phyloP scores from a whole-genome alignment of 169 alveolate species.

The Cryptosporidium ubiquitum region DNA sequence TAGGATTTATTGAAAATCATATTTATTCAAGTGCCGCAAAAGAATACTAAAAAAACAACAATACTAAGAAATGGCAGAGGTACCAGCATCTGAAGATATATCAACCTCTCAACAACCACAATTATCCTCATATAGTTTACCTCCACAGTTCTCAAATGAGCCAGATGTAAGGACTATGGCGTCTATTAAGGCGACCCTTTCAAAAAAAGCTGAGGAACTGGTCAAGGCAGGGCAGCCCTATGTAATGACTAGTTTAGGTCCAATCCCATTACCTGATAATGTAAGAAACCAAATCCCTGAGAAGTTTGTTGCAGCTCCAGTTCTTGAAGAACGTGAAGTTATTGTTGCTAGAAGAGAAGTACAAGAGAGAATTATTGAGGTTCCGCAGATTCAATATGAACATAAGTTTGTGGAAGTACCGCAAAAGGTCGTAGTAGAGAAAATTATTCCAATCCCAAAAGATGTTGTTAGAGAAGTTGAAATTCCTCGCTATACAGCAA shows the following conservation, averaged over 20 bases:
- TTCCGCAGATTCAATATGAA: constrained; percentile 87
- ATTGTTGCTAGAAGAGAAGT: constrained; percentile 86
- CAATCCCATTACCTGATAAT: constrained; percentile 86
- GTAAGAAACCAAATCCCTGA: constrained; percentile 85
- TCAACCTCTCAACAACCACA: constrained; percentile 37
- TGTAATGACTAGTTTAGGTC: constrained; percentile 88
- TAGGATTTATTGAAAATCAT: neutral
- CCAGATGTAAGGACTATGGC: constrained; percentile 75
- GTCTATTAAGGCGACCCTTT: constrained; percentile 72
- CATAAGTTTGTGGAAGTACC: constrained; percentile 85
- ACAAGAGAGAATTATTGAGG: constrained; percentile 85
- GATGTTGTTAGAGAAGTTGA: constrained; percentile 85
- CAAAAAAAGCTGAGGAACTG: constrained; percentile 71
- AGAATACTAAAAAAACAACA: neutral
- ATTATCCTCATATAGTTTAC: constrained; percentile 35
- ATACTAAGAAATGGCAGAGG: constrained; percentile 11
- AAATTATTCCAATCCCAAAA: constrained; percentile 82
- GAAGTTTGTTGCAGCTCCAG: constrained; percentile 87
- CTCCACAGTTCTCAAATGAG: constrained; percentile 71
- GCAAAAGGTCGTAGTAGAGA: constrained; percentile 79
- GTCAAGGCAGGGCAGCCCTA: constrained; percentile 79
- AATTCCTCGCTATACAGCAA: constrained; percentile 84
- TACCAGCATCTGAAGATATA: constrained; percentile 65
- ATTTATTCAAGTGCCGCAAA: constrained; percentile 17
- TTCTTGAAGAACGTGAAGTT: constrained; percentile 85